These are phyloP conservation scores for Cinnamomum micranthum DNA, from an alignment of 164 flowering plant genomes.

Conservation along the genomic window DNA sequence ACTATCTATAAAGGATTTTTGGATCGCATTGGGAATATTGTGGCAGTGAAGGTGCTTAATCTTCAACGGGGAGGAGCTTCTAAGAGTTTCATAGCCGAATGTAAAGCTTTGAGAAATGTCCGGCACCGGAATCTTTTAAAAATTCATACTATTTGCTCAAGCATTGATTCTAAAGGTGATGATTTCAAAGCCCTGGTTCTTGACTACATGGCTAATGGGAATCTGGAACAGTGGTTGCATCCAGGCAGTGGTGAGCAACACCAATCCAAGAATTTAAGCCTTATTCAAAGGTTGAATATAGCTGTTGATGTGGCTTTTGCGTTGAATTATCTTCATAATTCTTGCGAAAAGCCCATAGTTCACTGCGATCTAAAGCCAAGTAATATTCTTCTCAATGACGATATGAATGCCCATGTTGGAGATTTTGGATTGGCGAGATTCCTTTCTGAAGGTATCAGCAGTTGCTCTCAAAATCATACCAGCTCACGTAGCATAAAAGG, in stretches of 20 bases:
- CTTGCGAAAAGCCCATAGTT: neutral
- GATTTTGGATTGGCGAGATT: neutral
- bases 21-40: neutral
- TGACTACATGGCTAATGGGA: conserved; percentile 1
- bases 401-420: neutral
- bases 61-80: neutral
- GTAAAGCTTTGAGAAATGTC: neutral
- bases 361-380: neutral
- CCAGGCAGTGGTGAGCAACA: neutral
- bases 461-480: too few relatives aligned
- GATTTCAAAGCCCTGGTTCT: neutral
- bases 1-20: neutral
- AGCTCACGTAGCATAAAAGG: too few relatives aligned
- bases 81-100: neutral
- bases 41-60: neutral
- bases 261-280: neutral
- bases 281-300: neutral
- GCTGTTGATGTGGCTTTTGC: neutral
- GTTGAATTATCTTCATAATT: neutral
- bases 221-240: neutral
- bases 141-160: neutral
- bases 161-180: conserved; percentile 1
- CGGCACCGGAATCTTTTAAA: neutral
- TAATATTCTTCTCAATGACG: neutral
- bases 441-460: neutral